Evolutionary conservation across 2,329 filamentous ascomycete species (phyloP).

Genomic region (Colletotrichum sojae): DNA sequence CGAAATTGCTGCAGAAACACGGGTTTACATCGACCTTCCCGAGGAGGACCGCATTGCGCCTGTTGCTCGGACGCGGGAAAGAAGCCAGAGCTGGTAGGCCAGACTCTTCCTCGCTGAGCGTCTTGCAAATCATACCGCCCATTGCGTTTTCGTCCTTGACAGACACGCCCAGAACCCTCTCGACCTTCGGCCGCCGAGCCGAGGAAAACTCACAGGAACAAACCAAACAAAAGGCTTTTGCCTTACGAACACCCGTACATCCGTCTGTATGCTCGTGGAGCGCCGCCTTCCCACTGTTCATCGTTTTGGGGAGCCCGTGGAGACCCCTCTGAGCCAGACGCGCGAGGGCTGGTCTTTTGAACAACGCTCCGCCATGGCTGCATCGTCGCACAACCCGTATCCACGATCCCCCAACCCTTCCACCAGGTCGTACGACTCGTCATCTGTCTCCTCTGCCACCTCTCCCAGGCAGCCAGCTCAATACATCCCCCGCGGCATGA

Average conservation of each 20-base stretch:
- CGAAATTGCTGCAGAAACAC: conserved; percentile 28
- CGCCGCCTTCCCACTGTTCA: conserved; percentile 54
- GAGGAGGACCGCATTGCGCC: conserved; percentile 18
- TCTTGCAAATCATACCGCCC: not conserved
- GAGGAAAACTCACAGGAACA: conserved; percentile 14
- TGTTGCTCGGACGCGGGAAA: conserved; percentile 13
- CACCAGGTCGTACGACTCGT: conserved; percentile 74
- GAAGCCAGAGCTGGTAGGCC: not conserved
- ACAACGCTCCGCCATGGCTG: conserved; percentile 40
- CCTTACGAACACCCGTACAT: conserved; percentile 35
- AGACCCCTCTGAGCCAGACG: conserved; percentile 53
- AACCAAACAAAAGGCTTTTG: not conserved
- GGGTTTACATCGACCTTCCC: conserved; percentile 23
- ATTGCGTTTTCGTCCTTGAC: conserved; percentile 1
- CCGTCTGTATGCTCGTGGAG: conserved; percentile 58
- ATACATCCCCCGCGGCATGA: conserved; percentile 64
- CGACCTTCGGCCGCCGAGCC: not conserved
- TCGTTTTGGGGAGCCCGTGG: conserved; percentile 56
- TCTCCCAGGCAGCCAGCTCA: conserved; percentile 69
- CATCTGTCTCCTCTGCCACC: conserved; percentile 73
- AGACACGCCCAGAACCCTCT: not conserved
- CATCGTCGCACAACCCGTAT: conserved; percentile 67
- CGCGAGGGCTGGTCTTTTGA: conserved; percentile 50
- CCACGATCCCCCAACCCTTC: conserved; percentile 74
- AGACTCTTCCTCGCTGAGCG: too few species aligned